These are phyloP conservation scores for Xylaria sp. DNA, from an alignment of 2,329 filamentous ascomycete genomes.

Conservation along the genomic window DNA sequence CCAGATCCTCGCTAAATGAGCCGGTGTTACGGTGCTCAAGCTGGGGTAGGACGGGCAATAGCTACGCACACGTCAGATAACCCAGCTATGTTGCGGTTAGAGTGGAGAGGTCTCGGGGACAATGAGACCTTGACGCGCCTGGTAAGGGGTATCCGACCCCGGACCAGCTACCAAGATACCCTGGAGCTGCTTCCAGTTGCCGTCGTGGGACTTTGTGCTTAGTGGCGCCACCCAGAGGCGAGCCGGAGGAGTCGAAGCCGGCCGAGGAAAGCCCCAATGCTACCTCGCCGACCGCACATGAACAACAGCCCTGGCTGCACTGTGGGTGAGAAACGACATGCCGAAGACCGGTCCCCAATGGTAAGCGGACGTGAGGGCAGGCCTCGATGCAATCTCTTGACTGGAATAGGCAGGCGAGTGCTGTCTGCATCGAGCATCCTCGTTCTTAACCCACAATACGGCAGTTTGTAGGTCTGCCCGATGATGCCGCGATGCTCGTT, in stretches of 20 bases:
- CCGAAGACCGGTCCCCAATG: conserved; percentile 28
- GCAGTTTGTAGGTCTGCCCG: conserved; percentile 13
- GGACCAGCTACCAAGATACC: conserved; percentile 4
- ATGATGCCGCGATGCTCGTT: conserved; percentile 13
- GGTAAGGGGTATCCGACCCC: conserved; percentile 10
- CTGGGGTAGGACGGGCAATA: conserved; percentile 19
- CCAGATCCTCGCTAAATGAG: conserved; percentile 14
- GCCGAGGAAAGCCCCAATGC: conserved; percentile 21
- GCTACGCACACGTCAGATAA: conserved; percentile 28
- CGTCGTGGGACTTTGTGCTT: conserved; percentile 19
- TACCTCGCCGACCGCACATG: conserved; percentile 17
- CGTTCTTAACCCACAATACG: conserved; percentile 10
- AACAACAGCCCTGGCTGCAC: conserved; percentile 17
- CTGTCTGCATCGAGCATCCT: conserved; percentile 13
- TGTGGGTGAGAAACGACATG: conserved; percentile 22
- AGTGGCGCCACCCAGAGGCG: conserved; percentile 15
- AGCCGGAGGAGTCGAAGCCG: conserved; percentile 20
- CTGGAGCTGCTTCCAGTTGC: conserved; percentile 4
- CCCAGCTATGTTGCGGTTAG: conserved; percentile 10
- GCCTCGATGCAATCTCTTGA: conserved; percentile 21
- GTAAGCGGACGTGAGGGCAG: conserved; percentile 17
- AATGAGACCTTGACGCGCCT: conserved; percentile 6
- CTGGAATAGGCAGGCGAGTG: conserved; percentile 25
- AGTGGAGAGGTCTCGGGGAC: conserved; percentile 13
- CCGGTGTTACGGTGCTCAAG: conserved; percentile 19